Percentiles rank a stretch among this genome's conserved stretches.
phyloP scores from a whole-genome alignment of 371 early-diverging fungal genomes.

The Blastocladiella emersonii region DNA sequence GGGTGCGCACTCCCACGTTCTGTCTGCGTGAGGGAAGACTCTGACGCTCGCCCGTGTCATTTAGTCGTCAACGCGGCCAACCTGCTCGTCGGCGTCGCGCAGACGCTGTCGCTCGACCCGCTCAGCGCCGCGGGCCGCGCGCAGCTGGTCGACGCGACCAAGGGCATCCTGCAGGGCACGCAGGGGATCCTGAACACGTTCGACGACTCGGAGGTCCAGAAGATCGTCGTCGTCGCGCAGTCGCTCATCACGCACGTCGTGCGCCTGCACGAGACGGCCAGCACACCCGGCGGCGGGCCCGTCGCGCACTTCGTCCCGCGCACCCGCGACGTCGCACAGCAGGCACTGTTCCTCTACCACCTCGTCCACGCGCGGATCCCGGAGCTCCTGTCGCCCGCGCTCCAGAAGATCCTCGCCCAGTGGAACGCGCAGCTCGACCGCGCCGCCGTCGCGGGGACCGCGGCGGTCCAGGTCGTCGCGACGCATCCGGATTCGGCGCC shows the following conservation, averaged over 20 bases:
- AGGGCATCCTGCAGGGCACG: slow-evolving; percentile 30
- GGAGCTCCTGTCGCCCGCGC: slow-evolving; percentile 19
- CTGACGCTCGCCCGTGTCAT: too few relatives aligned
- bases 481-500: too few relatives aligned
- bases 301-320: neutral
- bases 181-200: slow-evolving; percentile 20
- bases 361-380: slow-evolving; percentile 18
- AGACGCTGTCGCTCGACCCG: slow-evolving; percentile 20
- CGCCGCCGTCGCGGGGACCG: neutral
- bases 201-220: slow-evolving; percentile 31
- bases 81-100: slow-evolving; percentile 17
- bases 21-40: too few relatives aligned
- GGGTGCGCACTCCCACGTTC: too few relatives aligned
- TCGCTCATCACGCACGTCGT: neutral
- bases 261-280: neutral
- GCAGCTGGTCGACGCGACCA: slow-evolving; percentile 27
- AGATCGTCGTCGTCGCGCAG: slow-evolving; percentile 13
- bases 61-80: slow-evolving; percentile 13
- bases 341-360: slow-evolving; percentile 21
- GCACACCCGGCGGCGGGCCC: too few relatives aligned
- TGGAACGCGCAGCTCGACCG: neutral
- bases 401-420: slow-evolving; percentile 15
- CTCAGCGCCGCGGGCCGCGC: slow-evolving; percentile 18
- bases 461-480: neutral
- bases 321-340: slow-evolving; percentile 12